Conservation (phyloP, 208 protist genomes). For the Sergeia podlipaevii region DNA sequence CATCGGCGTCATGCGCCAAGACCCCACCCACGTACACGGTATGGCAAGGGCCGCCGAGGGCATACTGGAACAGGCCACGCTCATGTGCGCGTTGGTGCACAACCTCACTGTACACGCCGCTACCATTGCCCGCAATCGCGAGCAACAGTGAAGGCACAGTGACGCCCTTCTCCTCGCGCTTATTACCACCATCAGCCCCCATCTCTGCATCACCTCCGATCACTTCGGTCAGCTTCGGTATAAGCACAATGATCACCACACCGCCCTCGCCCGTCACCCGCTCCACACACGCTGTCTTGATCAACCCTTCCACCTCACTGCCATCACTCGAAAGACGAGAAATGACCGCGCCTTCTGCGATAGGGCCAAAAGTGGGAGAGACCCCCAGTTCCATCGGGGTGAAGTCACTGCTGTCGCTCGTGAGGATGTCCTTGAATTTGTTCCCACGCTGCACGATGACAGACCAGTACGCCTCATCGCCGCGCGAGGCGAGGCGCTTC, state of each 20-base stretch:
- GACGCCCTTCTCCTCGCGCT: slow-evolving; percentile 24
- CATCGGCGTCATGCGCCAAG: slow-evolving; percentile 11
- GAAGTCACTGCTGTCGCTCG: slow-evolving; percentile 16
- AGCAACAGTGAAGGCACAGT: slow-evolving; percentile 37
- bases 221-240: not conserved
- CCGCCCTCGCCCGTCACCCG: too few relatives aligned
- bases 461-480: slow-evolving; percentile 48
- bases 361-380: slow-evolving; percentile 57
- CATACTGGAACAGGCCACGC: slow-evolving; percentile 34
- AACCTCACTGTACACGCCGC: slow-evolving; percentile 19
- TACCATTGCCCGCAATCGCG: slow-evolving; percentile 22
- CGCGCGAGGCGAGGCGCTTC: slow-evolving; percentile 3
- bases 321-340: not conserved
- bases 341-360: slow-evolving; percentile 24
- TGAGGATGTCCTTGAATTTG: slow-evolving; percentile 47
- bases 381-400: slow-evolving; percentile 34
- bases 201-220: slow-evolving; percentile 22
- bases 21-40: slow-evolving; percentile 42
- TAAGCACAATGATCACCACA: too few relatives aligned
- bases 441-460: slow-evolving; percentile 27
- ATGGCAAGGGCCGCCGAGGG: slow-evolving; percentile 46
- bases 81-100: slow-evolving; percentile 17
- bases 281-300: slow-evolving; percentile 24
- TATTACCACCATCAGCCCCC: too few relatives aligned
- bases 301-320: not conserved